phyloP scores from a whole-genome alignment of 1,284 basidiomycete species.

The Fistulina hepatica region DNA sequence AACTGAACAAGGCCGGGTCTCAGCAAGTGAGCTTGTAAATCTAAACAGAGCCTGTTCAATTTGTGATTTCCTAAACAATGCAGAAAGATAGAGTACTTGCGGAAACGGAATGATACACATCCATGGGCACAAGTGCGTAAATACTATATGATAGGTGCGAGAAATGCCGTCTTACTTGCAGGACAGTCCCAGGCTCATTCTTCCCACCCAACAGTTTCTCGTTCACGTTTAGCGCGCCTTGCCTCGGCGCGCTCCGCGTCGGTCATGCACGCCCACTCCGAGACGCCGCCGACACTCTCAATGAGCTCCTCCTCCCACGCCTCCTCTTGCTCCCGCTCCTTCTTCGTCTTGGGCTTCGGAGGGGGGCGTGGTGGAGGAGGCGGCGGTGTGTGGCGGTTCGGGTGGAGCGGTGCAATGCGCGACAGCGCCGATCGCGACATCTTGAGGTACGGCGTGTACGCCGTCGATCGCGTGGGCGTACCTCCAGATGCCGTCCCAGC shows the following conservation, averaged over 20 bases:
- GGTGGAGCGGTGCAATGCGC: constrained; percentile 62
- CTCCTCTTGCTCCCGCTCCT: constrained; percentile 62
- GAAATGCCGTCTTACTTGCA: too few species aligned
- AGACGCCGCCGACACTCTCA: constrained; percentile 53
- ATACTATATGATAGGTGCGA: too few species aligned
- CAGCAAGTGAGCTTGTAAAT: too few species aligned
- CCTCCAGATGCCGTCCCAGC: constrained; percentile 1
- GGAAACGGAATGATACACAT: too few species aligned
- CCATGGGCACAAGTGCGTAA: too few species aligned
- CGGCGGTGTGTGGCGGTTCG: constrained; percentile 58
- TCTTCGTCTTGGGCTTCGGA: constrained; percentile 62
- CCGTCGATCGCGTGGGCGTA: constrained; percentile 10
- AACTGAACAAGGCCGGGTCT: too few species aligned
- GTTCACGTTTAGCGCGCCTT: constrained; percentile 48
- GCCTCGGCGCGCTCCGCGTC: constrained; percentile 53
- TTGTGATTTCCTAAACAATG: too few species aligned
- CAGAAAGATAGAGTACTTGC: too few species aligned
- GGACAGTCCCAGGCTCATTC: too few species aligned
- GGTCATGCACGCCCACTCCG: constrained; percentile 50
- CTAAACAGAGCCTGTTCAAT: too few species aligned
- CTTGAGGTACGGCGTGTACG: constrained; percentile 57
- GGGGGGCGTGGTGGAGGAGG: constrained; percentile 54
- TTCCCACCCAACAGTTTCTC: constrained; percentile 52
- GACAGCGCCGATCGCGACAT: constrained; percentile 49
- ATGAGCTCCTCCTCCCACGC: constrained; percentile 68